Evolutionary conservation across 148 eudicot genomes (phyloP).

Genomic region (Arbutus unedo): DNA sequence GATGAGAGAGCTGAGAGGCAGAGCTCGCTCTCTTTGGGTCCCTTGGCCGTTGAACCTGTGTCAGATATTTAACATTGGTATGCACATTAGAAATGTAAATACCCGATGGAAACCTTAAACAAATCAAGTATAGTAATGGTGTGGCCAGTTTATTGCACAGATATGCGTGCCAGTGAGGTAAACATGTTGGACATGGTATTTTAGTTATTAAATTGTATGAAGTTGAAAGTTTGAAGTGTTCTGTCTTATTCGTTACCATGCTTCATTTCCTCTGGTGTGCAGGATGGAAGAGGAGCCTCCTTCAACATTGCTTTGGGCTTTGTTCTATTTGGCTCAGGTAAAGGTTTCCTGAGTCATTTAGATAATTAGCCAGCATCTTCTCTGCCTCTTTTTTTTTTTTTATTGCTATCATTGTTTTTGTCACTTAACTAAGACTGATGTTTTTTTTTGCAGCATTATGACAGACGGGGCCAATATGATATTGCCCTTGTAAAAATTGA

Average conservation of each 20-base stretch:
- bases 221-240: not conserved
- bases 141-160: not conserved
- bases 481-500: slow-evolving; percentile 76
- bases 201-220: not conserved
- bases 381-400: not conserved
- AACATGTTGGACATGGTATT: slow-evolving; percentile 1
- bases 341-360: slow-evolving; percentile 45
- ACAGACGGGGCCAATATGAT: slow-evolving; percentile 72
- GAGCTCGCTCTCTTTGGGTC: not conserved
- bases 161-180: not conserved
- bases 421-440: slow-evolving; percentile 5
- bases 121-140: not conserved
- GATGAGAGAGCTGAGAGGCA: not conserved
- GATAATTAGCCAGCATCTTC: not conserved
- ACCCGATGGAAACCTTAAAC: not conserved
- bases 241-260: not conserved
- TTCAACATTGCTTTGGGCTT: slow-evolving; percentile 85
- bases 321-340: slow-evolving; percentile 69
- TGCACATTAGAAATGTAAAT: not conserved
- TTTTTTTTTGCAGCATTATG: slow-evolving; percentile 69
- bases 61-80: not conserved
- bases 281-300: slow-evolving; percentile 88
- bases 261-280: slow-evolving; percentile 23
- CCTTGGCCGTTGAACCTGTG: not conserved
- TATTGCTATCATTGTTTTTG: not conserved